Evolutionary conservation across 2,329 filamentous ascomycete species (phyloP), one percentile per base, ranked within the genome.

Genomic region (Ophiostoma angusticollis): DNA sequence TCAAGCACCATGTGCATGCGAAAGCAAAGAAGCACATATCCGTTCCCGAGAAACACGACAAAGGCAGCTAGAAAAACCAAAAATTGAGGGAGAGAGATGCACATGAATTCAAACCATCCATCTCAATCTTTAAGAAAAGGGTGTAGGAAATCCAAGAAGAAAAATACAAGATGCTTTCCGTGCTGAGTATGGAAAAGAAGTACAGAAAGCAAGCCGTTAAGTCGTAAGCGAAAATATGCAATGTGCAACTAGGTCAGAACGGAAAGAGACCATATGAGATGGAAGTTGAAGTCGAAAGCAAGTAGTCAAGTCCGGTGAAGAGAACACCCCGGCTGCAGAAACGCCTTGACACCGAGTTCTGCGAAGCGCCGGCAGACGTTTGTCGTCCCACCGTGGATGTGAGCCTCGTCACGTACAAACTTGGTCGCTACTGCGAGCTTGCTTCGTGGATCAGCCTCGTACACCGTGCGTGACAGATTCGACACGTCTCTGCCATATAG

Each of bases 281-380:
- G n/a, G n/a, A n/a, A n/a, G n/a, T n/a, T n/a, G n/a, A 33, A 12
- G 8, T 14, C 31, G 22, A 32, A 33, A 32, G 5, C 35, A 33
- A 31, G 3, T 28, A 36, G n/a, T 12, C n/a, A 25, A 17, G 31
- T 2, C 18, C 42, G 40, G 32, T 29, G 38, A 6, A 45, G 70
- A 50, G 70, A 72, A 47, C 62, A 59, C 9, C 67, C 70, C 3
- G 69, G 70, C 23, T 60, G 61, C 40, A 74, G 64, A 48, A 70
- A 78, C 16, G 75, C 74, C 44, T 74, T 65, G 19, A 70, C 63
- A 4, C 77, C 78, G 54, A 84, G 70, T 43, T 80, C 75, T 48
- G 77, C 74, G 40, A 84, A 64, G n/a, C 78, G 70, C 45, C 80
- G 74, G 38, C 81, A 73, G 34, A 83, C 75, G 45, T 84, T 82